phyloP scores from a whole-genome alignment of 2,329 filamentous ascomycete species.

The Colletotrichum caudatum region DNA sequence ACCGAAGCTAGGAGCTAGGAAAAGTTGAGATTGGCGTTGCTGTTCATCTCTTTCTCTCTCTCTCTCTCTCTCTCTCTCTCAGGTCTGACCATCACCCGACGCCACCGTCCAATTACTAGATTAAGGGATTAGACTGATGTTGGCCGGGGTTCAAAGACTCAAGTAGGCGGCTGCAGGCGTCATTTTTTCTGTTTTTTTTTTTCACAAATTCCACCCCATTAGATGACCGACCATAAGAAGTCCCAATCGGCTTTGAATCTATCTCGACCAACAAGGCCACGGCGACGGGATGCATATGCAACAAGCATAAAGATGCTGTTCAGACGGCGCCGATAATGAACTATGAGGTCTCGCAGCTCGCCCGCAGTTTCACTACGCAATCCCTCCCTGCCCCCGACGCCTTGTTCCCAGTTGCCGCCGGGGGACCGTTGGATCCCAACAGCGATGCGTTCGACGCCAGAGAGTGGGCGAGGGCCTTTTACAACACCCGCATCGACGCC shows the following conservation, averaged over 20 bases:
- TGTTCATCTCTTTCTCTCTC: not conserved
- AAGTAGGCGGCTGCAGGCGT: not conserved
- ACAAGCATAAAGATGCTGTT: slow-evolving; percentile 6
- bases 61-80: no score
- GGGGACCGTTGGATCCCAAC: slow-evolving; percentile 53
- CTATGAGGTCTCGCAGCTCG: slow-evolving; percentile 46
- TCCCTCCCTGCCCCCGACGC: slow-evolving; percentile 43
- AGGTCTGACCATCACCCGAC: not conserved
- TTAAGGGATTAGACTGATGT: not conserved
- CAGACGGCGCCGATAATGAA: slow-evolving; percentile 17
- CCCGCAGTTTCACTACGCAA: slow-evolving; percentile 47
- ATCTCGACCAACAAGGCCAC: not conserved
- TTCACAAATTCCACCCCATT: not conserved
- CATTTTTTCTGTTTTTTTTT: not conserved
- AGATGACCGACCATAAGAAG: not conserved
- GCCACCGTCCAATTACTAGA: not conserved
- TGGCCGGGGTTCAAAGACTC: not conserved
- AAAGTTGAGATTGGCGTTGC: not conserved
- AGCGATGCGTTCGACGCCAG: slow-evolving; percentile 56
- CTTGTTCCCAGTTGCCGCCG: slow-evolving; percentile 46
- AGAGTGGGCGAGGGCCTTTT: slow-evolving; percentile 58
- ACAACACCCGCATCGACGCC: slow-evolving; percentile 44
- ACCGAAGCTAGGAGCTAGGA: not conserved
- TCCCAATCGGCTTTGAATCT: not conserved
- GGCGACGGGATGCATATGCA: slow-evolving; percentile 22